phyloP scores from a whole-genome alignment of 2,329 filamentous ascomycete species.

The Emydomyces testavorans region DNA sequence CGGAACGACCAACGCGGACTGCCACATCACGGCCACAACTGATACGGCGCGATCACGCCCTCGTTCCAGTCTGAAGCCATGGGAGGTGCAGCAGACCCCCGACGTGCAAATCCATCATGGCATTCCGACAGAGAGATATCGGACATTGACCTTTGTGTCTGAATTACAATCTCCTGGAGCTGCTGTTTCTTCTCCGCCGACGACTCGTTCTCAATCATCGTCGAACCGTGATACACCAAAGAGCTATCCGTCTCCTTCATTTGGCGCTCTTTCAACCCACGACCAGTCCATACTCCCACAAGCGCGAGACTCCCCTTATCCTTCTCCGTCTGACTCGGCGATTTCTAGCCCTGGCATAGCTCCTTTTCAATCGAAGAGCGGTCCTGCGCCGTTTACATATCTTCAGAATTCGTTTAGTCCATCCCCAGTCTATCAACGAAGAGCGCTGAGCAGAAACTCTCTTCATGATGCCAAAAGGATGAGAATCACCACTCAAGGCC shows the following conservation, averaged over 20 bases:
- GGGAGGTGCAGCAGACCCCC: not conserved
- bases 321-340: conserved; percentile 10
- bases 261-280: not conserved
- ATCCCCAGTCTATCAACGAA: not conserved
- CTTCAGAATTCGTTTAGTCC: conserved; percentile 5
- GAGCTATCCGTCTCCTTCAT: conserved; percentile 5
- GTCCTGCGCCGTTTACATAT: conserved; percentile 3
- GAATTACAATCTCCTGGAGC: not conserved
- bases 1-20: too few species aligned
- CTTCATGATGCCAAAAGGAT: conserved; percentile 8
- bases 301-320: conserved; percentile 1
- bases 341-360: conserved; percentile 7
- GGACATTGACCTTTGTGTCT: not conserved
- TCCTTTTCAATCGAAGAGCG: not conserved
- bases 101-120: not conserved
- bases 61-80: too few species aligned
- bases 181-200: not conserved
- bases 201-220: not conserved
- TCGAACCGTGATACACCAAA: not conserved
- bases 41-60: too few species aligned
- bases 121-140: not conserved
- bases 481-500: not conserved
- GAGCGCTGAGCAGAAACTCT: not conserved
- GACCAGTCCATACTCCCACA: not conserved
- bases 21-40: too few species aligned